These are phyloP conservation scores for Triangularia verruculosa DNA, from an alignment of 2,329 filamentous ascomycete species.

Conservation along the genomic window DNA sequence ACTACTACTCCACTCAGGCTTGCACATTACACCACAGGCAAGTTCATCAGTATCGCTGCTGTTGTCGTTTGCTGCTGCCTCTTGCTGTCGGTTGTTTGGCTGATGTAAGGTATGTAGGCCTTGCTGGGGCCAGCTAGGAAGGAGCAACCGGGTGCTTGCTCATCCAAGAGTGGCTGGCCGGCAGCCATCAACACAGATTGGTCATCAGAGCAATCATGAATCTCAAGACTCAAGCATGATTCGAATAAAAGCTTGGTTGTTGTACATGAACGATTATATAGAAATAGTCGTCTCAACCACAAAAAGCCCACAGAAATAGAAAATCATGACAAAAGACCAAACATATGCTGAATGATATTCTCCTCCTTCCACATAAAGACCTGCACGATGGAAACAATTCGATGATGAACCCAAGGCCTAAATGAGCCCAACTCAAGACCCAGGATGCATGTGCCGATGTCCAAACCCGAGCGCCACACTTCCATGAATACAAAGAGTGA, in stretches of 20 bases:
- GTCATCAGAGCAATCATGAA: too few relatives aligned
- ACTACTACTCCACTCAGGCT: slow-evolving; percentile 26
- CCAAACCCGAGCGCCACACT: background rate
- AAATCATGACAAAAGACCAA: too few relatives aligned
- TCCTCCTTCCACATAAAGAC: background rate
- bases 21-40: background rate
- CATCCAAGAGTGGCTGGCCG: background rate
- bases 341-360: background rate
- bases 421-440: background rate
- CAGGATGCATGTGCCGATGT: background rate
- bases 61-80: background rate
- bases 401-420: background rate
- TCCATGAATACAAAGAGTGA: background rate
- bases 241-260: background rate
- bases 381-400: background rate
- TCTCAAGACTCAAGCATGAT: too few relatives aligned
- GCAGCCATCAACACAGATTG: background rate
- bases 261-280: background rate
- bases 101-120: background rate
- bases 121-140: background rate
- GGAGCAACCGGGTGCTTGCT: background rate
- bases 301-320: too few relatives aligned
- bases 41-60: background rate
- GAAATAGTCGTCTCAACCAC: background rate
- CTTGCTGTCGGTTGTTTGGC: background rate